phyloP scores from a whole-genome alignment of 352 stramenopile genomes.

The Phytopythium oedochilum region DNA sequence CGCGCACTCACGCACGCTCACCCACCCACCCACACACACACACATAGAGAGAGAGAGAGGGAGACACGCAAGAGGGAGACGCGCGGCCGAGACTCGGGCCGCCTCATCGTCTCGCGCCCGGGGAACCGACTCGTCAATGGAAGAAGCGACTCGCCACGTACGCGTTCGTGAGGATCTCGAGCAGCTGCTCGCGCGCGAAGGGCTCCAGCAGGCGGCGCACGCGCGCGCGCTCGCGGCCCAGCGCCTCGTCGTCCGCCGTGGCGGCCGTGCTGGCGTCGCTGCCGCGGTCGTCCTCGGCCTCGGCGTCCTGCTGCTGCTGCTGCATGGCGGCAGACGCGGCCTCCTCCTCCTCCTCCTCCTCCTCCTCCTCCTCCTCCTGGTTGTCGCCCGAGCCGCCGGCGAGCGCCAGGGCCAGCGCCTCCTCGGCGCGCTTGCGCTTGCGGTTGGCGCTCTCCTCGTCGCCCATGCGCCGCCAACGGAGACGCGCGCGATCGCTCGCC shows the following conservation, averaged over 20 bases:
- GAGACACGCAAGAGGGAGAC: neutral
- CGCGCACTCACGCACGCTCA: neutral
- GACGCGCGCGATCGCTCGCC: neutral
- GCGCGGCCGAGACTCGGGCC: neutral
- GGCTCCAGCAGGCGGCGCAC: conserved; percentile 43
- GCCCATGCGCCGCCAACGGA: conserved; percentile 7
- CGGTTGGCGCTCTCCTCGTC: conserved; percentile 29
- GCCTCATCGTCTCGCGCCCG: neutral
- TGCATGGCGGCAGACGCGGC: neutral
- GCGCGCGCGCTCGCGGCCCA: conserved; percentile 17
- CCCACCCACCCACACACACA: neutral
- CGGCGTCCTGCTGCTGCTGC: conserved; percentile 1
- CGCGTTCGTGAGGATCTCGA: conserved; percentile 63
- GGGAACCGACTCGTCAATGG: neutral
- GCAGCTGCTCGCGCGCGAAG: conserved; percentile 55
- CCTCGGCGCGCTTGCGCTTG: conserved; percentile 22
- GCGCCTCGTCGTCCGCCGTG: conserved; percentile 6
- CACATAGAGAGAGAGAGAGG: neutral
- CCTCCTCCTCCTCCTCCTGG: conserved; percentile 3
- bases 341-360: neutral
- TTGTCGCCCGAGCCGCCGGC: neutral
- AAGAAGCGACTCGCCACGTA: conserved; percentile 31
- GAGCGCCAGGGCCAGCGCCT: neutral
- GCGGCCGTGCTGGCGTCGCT: conserved; percentile 3
- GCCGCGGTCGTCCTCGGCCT: conserved; percentile 4